Evolutionary conservation across 2,329 filamentous ascomycete genomes (phyloP).

Genomic region (Colletotrichum karsti): DNA sequence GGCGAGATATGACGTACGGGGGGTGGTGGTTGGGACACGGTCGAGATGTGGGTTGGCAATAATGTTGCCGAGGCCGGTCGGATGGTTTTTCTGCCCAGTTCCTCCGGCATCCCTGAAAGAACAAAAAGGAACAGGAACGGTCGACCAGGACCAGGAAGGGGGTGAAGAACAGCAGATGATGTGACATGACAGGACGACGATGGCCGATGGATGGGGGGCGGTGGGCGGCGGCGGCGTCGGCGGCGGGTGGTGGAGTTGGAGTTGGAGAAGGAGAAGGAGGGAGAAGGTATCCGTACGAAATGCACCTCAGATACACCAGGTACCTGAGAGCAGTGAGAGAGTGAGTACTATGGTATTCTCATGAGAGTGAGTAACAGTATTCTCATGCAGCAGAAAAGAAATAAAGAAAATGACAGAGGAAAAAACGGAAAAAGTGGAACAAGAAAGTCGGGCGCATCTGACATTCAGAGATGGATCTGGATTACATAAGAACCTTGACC

Average conservation of each 20-base stretch:
- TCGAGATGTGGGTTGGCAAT: background rate
- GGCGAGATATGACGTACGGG: slow-evolving; percentile 25
- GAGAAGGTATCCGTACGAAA: too few relatives aligned
- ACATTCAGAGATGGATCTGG: slow-evolving; percentile 13
- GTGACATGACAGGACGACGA: background rate
- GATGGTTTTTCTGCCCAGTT: slow-evolving; percentile 18
- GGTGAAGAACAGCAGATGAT: background rate
- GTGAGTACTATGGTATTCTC: too few relatives aligned
- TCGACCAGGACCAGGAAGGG: background rate
- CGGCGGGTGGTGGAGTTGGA: background rate
- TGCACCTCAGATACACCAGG: too few relatives aligned
- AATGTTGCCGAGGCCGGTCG: background rate
- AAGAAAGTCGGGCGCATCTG: background rate
- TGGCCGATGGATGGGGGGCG: background rate
- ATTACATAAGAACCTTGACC: background rate
- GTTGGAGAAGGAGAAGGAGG: background rate
- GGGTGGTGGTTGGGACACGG: background rate
- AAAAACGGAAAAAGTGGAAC: background rate
- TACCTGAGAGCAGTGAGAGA: too few relatives aligned
- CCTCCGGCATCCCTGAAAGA: background rate
- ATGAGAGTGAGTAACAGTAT: too few relatives aligned
- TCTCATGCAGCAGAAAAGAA: background rate
- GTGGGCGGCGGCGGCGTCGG: slow-evolving; percentile 1
- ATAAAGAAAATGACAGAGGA: background rate
- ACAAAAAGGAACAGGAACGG: background rate